These are phyloP conservation scores for Hevea brasiliensis DNA, from an alignment of 345 rosid genomes.

Conservation along the genomic window DNA sequence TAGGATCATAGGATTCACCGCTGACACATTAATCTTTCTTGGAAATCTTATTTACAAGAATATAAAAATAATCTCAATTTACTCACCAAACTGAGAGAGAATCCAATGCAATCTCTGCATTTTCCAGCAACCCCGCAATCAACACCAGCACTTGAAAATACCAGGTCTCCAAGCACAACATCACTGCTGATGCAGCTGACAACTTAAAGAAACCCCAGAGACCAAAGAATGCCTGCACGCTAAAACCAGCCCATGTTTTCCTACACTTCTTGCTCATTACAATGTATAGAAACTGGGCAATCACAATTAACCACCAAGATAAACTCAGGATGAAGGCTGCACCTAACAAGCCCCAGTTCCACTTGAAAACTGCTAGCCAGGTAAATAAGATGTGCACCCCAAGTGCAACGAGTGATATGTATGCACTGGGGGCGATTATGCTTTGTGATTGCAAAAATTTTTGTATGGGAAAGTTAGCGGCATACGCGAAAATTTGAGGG, in stretches of 20 bases:
- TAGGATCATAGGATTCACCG: too few species aligned
- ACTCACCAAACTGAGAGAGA: constrained; percentile 28
- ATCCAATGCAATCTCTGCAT: constrained; percentile 26
- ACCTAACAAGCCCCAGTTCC: constrained; percentile 39
- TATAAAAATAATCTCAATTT: too few species aligned
- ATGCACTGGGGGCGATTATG: constrained; percentile 29
- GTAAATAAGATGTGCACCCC: constrained; percentile 19
- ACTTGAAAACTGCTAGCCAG: constrained; percentile 19
- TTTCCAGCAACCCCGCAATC: constrained; percentile 26
- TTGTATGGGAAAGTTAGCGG: constrained; percentile 30
- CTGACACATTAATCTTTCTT: too few species aligned
- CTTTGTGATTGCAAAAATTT: constrained; percentile 34
- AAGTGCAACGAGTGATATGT: constrained; percentile 14
- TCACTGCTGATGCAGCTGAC: constrained; percentile 76
- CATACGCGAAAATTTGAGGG: constrained; percentile 28
- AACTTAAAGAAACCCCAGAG: constrained; percentile 69
- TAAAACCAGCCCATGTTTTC: constrained; percentile 74
- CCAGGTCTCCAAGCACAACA: constrained; percentile 57
- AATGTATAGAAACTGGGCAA: constrained; percentile 56
- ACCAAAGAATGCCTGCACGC: constrained; percentile 59
- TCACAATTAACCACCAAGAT: constrained; percentile 83
- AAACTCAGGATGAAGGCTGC: constrained; percentile 64
- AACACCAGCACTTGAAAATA: constrained; percentile 25
- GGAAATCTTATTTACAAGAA: too few species aligned
- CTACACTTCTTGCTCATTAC: constrained; percentile 42